Conservation (phyloP, 2,329 filamentous ascomycete genomes). For the Monilinia aucupariae region DNA sequence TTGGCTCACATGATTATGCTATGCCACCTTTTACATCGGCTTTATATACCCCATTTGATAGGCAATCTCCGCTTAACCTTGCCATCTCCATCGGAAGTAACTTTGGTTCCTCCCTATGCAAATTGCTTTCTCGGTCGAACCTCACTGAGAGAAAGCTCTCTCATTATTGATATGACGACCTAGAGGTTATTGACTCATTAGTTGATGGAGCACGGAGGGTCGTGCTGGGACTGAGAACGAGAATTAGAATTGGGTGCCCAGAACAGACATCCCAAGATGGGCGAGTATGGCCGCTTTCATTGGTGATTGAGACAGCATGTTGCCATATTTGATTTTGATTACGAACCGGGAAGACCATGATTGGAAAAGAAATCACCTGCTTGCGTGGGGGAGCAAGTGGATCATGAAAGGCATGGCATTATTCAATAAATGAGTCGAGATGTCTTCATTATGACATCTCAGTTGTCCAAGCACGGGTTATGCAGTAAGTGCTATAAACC, state of each 20-base stretch:
- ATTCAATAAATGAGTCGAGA: constrained; percentile 1
- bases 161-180: constrained; percentile 10
- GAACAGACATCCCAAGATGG: neutral
- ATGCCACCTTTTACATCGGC: constrained; percentile 5
- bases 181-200: neutral
- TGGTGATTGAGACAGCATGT: neutral
- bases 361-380: neutral
- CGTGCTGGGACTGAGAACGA: neutral
- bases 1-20: constrained; percentile 7
- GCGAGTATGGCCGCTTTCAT: constrained; percentile 11
- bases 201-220: neutral
- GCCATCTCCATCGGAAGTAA: constrained; percentile 8
- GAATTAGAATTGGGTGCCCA: neutral
- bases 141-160: constrained; percentile 9
- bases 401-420: constrained; percentile 5
- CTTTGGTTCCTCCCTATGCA: constrained; percentile 15
- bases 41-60: constrained; percentile 2
- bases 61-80: constrained; percentile 17
- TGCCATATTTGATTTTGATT: constrained; percentile 12
- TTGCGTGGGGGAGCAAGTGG: constrained; percentile 3
- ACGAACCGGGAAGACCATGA: neutral
- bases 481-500: constrained; percentile 1
- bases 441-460: neutral
- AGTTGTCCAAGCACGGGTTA: constrained; percentile 8
- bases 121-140: constrained; percentile 12